phyloP scores from a whole-genome alignment of 768 basidiomycete species.

The Auricularia sp. region DNA sequence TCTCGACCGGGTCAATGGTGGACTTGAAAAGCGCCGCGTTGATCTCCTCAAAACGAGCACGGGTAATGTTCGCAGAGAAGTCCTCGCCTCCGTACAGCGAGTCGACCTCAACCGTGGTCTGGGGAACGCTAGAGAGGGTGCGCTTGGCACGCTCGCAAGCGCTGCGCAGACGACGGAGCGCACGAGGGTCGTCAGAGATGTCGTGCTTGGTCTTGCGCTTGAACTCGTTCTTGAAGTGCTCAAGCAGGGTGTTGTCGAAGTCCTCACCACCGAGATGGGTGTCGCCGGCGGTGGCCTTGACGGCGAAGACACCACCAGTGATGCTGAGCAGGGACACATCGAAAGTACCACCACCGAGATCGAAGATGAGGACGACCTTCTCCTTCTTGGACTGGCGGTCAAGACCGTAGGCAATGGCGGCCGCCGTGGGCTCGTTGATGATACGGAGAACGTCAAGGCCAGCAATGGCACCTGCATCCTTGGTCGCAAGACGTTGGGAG shows the following conservation, averaged over 20 bases:
- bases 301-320: constrained; percentile 96
- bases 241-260: constrained; percentile 96
- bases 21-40: constrained; percentile 92
- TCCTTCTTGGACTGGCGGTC: constrained; percentile 88
- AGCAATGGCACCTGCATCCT: constrained; percentile 91
- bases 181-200: constrained; percentile 84
- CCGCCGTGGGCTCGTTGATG: constrained; percentile 98
- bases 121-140: constrained; percentile 91
- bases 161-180: constrained; percentile 92
- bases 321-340: constrained; percentile 95
- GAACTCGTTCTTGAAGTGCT: constrained; percentile 94
- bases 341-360: constrained; percentile 97
- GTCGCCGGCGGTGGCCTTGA: constrained; percentile 97
- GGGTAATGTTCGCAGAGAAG: constrained; percentile 96
- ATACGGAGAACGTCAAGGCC: constrained; percentile 96
- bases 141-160: constrained; percentile 99
- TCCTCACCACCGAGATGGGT: constrained; percentile 98
- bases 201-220: constrained; percentile 98
- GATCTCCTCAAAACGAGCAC: constrained; percentile 94
- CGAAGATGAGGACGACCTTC: constrained; percentile 95
- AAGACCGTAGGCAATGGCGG: constrained; percentile 96
- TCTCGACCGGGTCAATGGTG: constrained; percentile 93
- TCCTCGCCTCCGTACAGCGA: constrained; percentile 96
- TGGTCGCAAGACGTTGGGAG: constrained; percentile 96
- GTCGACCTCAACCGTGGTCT: constrained; percentile 96